Percentiles rank a stretch among this genome's conserved stretches.
Evolutionary conservation across 2,329 filamentous ascomycete genomes (phyloP).

Genomic region (Fusarium siculi): DNA sequence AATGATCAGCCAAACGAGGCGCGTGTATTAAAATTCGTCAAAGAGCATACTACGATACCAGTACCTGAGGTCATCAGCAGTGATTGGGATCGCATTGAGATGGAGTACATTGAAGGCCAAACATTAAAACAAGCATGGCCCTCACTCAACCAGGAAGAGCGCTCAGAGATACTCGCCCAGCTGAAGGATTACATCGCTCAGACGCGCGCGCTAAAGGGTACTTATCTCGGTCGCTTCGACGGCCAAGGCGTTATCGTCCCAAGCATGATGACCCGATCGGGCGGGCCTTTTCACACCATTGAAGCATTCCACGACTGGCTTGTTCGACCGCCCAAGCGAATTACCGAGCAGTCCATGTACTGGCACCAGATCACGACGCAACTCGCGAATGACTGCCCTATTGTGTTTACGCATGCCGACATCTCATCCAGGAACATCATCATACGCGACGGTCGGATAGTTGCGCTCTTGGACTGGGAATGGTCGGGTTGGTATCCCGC

Average conservation of each 20-base stretch:
- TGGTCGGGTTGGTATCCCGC: conserved; percentile 18
- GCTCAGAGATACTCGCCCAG: conserved; percentile 27
- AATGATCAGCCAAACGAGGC: conserved; percentile 36
- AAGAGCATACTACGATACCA: conserved; percentile 40
- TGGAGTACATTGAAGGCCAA: conserved; percentile 43
- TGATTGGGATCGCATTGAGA: conserved; percentile 43
- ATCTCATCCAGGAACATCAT: conserved; percentile 28
- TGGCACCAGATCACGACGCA: conserved; percentile 42
- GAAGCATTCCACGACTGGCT: conserved; percentile 41
- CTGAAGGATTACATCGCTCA: conserved; percentile 15
- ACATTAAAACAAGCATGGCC: conserved; percentile 41
- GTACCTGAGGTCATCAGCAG: conserved; percentile 42
- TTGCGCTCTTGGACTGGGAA: conserved; percentile 24
- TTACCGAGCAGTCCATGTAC: conserved; percentile 22
- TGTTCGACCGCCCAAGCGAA: conserved; percentile 29
- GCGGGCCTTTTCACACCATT: too few species aligned
- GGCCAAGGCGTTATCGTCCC: conserved; percentile 39
- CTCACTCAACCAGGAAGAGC: conserved; percentile 8
- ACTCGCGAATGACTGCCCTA: conserved; percentile 23
- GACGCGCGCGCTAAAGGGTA: too few species aligned
- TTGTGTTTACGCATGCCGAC: conserved; percentile 29
- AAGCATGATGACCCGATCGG: conserved; percentile 35
- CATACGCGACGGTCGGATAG: conserved; percentile 13
- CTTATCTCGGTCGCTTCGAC: conserved; percentile 27
- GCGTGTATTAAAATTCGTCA: conserved; percentile 27